phyloP scores from a whole-genome alignment of 169 alveolate species.

The Plasmodium fragile region DNA sequence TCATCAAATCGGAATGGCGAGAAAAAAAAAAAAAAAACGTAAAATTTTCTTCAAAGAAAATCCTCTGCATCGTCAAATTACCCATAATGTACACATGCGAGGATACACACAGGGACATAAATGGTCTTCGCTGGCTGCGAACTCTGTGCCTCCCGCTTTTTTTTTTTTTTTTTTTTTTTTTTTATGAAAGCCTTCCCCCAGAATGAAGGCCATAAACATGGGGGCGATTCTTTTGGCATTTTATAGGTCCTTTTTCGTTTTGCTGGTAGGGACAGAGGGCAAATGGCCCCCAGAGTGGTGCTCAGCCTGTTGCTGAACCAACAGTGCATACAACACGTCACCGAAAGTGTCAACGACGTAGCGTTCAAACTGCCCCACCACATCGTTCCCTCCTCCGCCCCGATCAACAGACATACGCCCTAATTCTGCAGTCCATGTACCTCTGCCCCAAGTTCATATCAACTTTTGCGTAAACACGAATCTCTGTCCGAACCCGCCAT shows the following conservation, averaged over 20 bases:
- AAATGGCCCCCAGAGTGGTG: background rate
- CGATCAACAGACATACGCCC: conserved; percentile 22
- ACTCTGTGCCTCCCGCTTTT: background rate
- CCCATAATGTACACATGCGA: background rate
- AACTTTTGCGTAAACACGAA: conserved; percentile 51
- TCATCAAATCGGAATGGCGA: background rate
- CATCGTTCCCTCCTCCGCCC: background rate
- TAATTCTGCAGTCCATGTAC: conserved; percentile 46
- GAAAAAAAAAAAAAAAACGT: background rate
- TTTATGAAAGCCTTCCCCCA: background rate
- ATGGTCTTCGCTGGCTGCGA: background rate
- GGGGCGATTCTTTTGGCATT: background rate
- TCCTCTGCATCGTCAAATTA: background rate
- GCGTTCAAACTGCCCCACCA: background rate
- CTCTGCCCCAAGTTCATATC: conserved; percentile 31
- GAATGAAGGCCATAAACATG: background rate
- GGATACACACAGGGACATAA: background rate
- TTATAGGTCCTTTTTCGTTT: conserved; percentile 21
- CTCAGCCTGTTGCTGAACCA: background rate
- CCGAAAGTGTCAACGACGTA: background rate
- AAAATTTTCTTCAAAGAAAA: background rate
- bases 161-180: background rate
- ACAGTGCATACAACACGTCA: background rate
- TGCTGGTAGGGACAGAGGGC: conserved; percentile 10
- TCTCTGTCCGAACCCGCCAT: background rate